Evolutionary conservation across 2,329 filamentous ascomycete species (phyloP).

Genomic region (Teratosphaeriaceae sp.): DNA sequence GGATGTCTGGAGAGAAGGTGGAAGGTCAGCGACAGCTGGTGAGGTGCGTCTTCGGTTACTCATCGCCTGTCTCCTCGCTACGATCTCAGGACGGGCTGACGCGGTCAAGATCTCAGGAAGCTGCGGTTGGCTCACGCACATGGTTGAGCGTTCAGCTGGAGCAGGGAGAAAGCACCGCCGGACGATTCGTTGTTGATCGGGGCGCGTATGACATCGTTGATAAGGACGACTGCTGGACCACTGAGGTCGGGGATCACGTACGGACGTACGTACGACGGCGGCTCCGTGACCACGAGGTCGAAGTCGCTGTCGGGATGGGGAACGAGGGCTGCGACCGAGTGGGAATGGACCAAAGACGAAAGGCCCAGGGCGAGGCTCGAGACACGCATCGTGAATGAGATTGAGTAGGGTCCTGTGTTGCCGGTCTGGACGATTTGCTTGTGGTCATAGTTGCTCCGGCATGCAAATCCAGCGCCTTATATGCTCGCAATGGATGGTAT

Average conservation of each 20-base stretch:
- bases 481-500: no score
- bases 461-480: no score
- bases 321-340: neutral
- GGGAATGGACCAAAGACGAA: neutral
- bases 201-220: conserved; percentile 1
- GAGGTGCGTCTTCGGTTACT: no score
- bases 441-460: no score
- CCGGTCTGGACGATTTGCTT: no score
- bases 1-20: neutral
- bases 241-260: conserved; percentile 1
- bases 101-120: no score
- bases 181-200: conserved; percentile 1
- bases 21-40: neutral
- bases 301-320: neutral
- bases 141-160: neutral
- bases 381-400: neutral
- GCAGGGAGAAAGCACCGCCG: neutral
- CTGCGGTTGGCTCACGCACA: neutral
- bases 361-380: neutral
- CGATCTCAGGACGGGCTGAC: no score
- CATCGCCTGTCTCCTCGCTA: no score
- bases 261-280: neutral
- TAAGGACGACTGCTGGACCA: conserved; percentile 2
- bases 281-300: neutral
- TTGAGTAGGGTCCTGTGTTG: no score